phyloP scores from a whole-genome alignment of 2,329 filamentous ascomycete genomes.

The Decorospora gaudefroyi region DNA sequence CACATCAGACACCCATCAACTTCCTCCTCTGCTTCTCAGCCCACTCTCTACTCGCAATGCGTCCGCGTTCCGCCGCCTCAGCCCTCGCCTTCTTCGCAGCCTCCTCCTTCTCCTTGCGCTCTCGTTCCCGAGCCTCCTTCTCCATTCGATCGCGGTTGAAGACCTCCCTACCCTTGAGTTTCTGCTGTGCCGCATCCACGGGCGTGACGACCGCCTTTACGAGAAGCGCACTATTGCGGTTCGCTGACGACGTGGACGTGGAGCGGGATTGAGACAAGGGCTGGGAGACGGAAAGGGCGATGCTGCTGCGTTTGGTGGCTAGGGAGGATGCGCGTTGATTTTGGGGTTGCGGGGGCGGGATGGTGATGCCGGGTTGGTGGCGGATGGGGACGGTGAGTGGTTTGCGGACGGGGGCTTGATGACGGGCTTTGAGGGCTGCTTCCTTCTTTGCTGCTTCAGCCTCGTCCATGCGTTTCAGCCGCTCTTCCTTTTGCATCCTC shows the following conservation, averaged over 20 bases:
- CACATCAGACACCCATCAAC: conserved; percentile 25
- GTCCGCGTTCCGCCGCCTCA: conserved; percentile 53
- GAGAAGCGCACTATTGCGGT: conserved; percentile 32
- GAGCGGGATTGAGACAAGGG: conserved; percentile 25
- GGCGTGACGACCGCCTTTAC: conserved; percentile 35
- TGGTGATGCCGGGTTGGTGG: conserved; percentile 36
- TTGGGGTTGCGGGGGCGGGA: conserved; percentile 16
- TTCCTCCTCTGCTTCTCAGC: conserved; percentile 55
- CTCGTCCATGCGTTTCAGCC: conserved; percentile 41
- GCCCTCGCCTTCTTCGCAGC: conserved; percentile 53
- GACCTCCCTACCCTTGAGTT: conserved; percentile 52
- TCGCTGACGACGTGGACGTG: conserved; percentile 29
- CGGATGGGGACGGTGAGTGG: conserved; percentile 55
- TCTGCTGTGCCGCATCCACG: conserved; percentile 38
- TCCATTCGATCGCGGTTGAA: conserved; percentile 52
- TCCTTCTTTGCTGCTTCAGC: conserved; percentile 45
- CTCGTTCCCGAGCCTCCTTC: conserved; percentile 48
- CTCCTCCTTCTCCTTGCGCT: conserved; percentile 54
- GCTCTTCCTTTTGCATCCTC: conserved; percentile 41
- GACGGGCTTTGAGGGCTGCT: conserved; percentile 42
- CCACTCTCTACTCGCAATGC: conserved; percentile 54
- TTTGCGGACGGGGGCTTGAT: conserved; percentile 49
- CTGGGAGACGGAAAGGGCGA: conserved; percentile 25
- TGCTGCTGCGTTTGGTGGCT: conserved; percentile 31
- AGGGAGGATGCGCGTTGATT: conserved; percentile 23